These are phyloP conservation scores for Geum urbanum DNA, from an alignment of 306 rosid species.

Conservation along the genomic window DNA sequence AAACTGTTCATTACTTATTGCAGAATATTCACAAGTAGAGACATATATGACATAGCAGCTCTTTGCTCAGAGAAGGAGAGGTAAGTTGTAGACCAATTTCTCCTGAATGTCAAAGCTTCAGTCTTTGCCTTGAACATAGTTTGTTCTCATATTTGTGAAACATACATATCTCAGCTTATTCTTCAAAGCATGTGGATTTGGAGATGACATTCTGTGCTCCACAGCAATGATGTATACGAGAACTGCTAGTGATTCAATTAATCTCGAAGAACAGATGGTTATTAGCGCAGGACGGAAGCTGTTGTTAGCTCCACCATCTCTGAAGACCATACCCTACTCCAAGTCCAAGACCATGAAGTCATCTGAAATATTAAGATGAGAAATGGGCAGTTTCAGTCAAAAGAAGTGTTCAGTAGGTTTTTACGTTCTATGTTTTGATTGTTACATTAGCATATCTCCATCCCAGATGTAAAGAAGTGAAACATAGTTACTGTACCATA, in stretches of 20 bases:
- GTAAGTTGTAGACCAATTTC: conserved; percentile 30
- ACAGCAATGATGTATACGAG: conserved; percentile 73
- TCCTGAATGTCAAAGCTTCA: neutral
- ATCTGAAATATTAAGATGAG: conserved; percentile 3
- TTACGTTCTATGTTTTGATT: neutral
- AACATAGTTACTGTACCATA: neutral
- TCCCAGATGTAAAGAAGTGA: conserved; percentile 10
- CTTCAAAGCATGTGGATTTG: conserved; percentile 82
- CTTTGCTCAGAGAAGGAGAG: conserved; percentile 73
- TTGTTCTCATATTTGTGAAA: neutral
- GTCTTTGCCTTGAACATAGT: neutral
- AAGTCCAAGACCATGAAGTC: conserved; percentile 18
- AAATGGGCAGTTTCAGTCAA: conserved; percentile 9
- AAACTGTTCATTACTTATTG: conserved; percentile 14
- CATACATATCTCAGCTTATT: conserved; percentile 47
- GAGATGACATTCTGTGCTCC: conserved; percentile 61
- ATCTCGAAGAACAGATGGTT: conserved; percentile 32
- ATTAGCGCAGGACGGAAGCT: conserved; percentile 43
- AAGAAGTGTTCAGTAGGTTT: neutral
- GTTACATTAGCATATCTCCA: neutral
- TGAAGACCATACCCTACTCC: conserved; percentile 18
- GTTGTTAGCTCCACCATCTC: conserved; percentile 48
- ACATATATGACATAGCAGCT: conserved; percentile 45
- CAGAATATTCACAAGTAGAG: conserved; percentile 66
- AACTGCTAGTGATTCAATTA: conserved; percentile 28